These are phyloP conservation scores for Vanderwaltozyma yarrowii DNA, from an alignment of 805 yeast genomes.

Conservation along the genomic window DNA sequence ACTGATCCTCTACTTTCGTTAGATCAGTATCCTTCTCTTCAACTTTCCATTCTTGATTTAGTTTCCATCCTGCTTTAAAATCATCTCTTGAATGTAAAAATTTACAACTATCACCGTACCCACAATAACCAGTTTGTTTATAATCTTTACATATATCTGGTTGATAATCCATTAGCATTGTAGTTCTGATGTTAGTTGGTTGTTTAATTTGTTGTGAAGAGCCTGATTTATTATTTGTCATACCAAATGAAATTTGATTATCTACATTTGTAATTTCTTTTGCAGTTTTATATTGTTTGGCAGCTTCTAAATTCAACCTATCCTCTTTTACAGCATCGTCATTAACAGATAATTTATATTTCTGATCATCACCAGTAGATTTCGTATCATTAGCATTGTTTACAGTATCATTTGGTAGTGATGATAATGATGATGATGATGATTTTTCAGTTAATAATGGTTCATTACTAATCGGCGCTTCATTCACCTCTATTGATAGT, in stretches of 20 bases:
- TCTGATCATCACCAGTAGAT: background rate
- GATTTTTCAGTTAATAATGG: too few species aligned
- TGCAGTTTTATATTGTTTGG: background rate
- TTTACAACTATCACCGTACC: constrained; percentile 95
- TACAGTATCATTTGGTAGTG: too few species aligned
- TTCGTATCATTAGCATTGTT: too few species aligned
- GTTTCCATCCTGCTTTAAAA: constrained; percentile 57
- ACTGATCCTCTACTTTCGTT: constrained; percentile 7
- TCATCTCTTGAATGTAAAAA: constrained; percentile 87
- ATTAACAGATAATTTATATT: background rate
- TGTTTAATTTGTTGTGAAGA: constrained; percentile 9
- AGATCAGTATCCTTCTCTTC: constrained; percentile 17
- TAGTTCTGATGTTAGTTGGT: constrained; percentile 44
- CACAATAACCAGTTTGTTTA: constrained; percentile 87
- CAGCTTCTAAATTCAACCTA: constrained; percentile 8
- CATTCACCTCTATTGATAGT: too few species aligned
- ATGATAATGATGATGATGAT: too few species aligned
- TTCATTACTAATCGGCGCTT: too few species aligned
- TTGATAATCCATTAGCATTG: constrained; percentile 73
- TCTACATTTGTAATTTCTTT: background rate
- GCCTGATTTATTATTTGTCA: background rate
- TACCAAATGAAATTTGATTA: background rate
- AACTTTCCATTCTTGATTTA: constrained; percentile 62
- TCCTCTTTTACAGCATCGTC: constrained; percentile 5
- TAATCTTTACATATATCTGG: constrained; percentile 93